Conservation (phyloP, 768 basidiomycete genomes). For the Boletus rufocinnamomeus region DNA sequence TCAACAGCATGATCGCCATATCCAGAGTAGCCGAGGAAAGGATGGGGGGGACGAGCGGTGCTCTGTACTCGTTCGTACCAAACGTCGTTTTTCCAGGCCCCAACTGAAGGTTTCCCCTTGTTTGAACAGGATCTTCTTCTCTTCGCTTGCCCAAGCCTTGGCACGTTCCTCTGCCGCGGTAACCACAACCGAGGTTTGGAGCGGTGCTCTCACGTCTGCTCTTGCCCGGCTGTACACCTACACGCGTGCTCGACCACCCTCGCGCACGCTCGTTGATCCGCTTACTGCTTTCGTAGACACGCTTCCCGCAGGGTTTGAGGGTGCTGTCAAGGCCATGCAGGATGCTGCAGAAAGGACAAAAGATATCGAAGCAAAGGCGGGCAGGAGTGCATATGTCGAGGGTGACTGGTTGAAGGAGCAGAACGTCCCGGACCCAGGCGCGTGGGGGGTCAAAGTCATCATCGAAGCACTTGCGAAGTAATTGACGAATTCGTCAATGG, state of each 20-base stretch:
- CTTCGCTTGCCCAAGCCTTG: conserved; percentile 77
- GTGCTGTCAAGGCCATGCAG: conserved; percentile 60
- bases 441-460: conserved; percentile 84
- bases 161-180: conserved; percentile 37
- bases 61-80: conserved; percentile 78
- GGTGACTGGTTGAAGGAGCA: conserved; percentile 61
- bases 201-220: conserved; percentile 55
- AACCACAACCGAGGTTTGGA: conserved; percentile 57
- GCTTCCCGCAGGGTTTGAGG: conserved; percentile 39
- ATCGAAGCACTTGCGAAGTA: conserved; percentile 51
- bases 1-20: conserved; percentile 64
- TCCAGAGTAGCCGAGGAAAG: conserved; percentile 75
- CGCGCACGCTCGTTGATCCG: conserved; percentile 92
- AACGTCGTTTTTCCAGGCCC: background rate
- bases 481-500: background rate
- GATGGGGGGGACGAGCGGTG: conserved; percentile 93
- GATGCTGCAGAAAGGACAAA: conserved; percentile 74
- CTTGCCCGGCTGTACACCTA: conserved; percentile 71
- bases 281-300: conserved; percentile 69
- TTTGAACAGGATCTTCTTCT: conserved; percentile 81
- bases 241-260: conserved; percentile 86
- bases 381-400: conserved; percentile 86
- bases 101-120: background rate
- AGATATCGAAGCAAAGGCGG: conserved; percentile 80
- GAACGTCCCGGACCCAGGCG: conserved; percentile 82